These are phyloP conservation scores for Euclidium syriacum DNA, from an alignment of 345 rosid species.

Conservation along the genomic window DNA sequence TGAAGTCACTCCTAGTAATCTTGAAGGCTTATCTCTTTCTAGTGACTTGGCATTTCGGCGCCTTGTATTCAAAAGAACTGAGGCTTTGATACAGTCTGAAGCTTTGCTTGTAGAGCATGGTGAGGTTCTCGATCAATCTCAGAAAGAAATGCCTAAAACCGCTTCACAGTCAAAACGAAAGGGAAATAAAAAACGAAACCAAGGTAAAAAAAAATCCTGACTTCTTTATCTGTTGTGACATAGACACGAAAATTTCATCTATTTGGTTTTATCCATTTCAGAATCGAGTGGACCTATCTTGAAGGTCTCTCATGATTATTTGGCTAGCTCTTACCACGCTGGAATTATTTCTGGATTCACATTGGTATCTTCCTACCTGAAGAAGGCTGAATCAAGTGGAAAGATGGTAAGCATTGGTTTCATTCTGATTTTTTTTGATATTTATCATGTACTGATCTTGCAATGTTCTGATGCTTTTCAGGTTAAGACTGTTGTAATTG, in stretches of 20 bases:
- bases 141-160: conserved; percentile 31
- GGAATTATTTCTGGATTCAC: conserved; percentile 83
- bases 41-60: conserved; percentile 63
- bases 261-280: conserved; percentile 17
- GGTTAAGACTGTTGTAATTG: conserved; percentile 76
- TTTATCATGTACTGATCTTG: conserved; percentile 4
- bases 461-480: conserved; percentile 26
- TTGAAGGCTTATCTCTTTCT: conserved; percentile 35
- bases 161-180: conserved; percentile 49
- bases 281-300: conserved; percentile 35
- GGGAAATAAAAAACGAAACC: conserved; percentile 34
- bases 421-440: background rate
- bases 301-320: conserved; percentile 67
- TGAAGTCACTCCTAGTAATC: conserved; percentile 48
- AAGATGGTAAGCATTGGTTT: conserved; percentile 41
- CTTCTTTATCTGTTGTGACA: background rate
- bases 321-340: conserved; percentile 84
- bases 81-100: conserved; percentile 86
- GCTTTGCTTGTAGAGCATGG: conserved; percentile 59
- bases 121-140: conserved; percentile 29
- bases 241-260: background rate
- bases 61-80: conserved; percentile 78
- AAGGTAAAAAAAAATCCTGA: conserved; percentile 40
- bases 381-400: conserved; percentile 48
- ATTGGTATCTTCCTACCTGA: conserved; percentile 66